These are phyloP conservation scores for Ophiostoma ulmi DNA, from an alignment of 2,329 filamentous ascomycete species.

Conservation along the genomic window DNA sequence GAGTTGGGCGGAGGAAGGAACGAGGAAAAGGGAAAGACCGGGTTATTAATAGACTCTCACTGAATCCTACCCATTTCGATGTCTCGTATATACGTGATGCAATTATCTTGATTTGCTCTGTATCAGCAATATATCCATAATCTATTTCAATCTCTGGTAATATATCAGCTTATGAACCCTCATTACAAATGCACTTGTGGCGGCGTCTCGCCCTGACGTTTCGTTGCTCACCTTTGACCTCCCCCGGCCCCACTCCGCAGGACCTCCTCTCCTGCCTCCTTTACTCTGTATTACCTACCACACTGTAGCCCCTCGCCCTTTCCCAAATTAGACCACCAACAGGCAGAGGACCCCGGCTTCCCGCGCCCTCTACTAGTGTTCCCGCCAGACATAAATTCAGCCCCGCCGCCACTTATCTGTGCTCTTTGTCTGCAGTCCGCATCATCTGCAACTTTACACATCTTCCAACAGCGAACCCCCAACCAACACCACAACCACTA, in stretches of 20 bases:
- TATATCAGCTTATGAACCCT: neutral
- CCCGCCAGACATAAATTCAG: slow-evolving; percentile 10
- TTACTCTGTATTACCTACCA: neutral
- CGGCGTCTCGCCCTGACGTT: neutral
- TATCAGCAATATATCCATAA: no score
- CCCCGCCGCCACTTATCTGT: slow-evolving; percentile 1
- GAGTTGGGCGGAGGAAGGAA: neutral
- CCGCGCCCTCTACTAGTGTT: neutral
- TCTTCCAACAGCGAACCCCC: neutral
- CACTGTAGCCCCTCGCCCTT: neutral
- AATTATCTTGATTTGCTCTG: neutral
- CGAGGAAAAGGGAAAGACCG: neutral
- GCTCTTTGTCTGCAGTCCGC: neutral
- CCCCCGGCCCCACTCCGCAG: neutral
- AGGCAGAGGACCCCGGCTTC: neutral
- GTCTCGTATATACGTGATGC: neutral
- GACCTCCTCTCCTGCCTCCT: slow-evolving; percentile 4
- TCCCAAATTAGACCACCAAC: neutral
- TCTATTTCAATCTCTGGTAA: neutral
- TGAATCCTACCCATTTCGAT: neutral
- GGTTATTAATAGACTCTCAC: neutral
- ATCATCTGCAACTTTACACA: neutral
- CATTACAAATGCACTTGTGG: neutral
- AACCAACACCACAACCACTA: neutral
- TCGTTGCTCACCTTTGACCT: neutral